These are phyloP conservation scores for Choiromyces venosus DNA, from an alignment of 495 filamentous ascomycete genomes.

Conservation along the genomic window DNA sequence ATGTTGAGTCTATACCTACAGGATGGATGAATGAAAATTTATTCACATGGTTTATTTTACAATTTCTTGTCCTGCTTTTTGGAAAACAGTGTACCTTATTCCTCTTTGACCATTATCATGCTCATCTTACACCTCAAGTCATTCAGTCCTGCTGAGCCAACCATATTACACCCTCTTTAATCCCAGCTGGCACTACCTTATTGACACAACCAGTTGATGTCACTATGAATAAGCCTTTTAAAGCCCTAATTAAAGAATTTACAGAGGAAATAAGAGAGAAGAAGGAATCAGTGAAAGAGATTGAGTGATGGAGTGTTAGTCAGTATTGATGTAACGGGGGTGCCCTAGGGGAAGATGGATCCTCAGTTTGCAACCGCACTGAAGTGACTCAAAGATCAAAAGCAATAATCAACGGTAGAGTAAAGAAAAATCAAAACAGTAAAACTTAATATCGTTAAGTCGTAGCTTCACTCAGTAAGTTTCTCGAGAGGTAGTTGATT, in stretches of 20 bases:
- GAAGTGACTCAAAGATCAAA: no score
- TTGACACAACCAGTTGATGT: neutral
- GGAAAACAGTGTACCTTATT: neutral
- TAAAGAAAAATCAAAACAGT: no score
- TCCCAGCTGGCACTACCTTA: neutral
- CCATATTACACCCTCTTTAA: neutral
- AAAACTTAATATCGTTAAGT: no score
- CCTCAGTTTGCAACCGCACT: no score
- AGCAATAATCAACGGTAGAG: no score
- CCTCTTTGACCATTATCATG: neutral
- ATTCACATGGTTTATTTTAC: neutral
- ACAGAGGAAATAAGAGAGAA: neutral
- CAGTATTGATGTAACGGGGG: no score
- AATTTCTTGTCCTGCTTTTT: neutral
- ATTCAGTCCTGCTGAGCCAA: neutral
- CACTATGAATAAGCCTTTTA: neutral
- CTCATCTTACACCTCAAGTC: neutral
- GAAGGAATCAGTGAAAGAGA: neutral
- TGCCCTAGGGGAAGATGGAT: no score
- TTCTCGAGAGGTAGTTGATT: no score
- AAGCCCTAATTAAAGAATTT: neutral
- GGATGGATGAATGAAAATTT: neutral
- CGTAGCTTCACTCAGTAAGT: no score
- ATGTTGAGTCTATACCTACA: neutral
- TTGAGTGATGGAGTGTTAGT: neutral